Evolutionary conservation across 2,329 filamentous ascomycete genomes (phyloP), one percentile per base, ranked within the genome.

Genomic region (Hypoxylon rubiginosum): DNA sequence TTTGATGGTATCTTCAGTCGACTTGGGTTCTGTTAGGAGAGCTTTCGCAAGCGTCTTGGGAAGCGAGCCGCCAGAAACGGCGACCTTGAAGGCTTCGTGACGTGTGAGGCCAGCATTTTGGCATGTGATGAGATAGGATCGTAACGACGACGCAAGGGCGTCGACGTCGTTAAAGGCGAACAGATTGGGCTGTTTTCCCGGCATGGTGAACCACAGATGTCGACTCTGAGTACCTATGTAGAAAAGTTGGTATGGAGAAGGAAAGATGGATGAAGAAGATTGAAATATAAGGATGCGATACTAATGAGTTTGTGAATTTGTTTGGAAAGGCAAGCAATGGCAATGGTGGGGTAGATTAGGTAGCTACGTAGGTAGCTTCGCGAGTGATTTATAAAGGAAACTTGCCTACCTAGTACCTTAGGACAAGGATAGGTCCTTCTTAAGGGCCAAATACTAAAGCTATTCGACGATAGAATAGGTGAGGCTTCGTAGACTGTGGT

Each of bases 1-100:
- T 74, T 91, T 85, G 72, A 94, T 81, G 3, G 83, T 85, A 76
- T 94, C 92, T 61, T 90, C 78, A 45, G 81, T 76, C 9, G 80
- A 83, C 21, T 79, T 76, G 30, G 81, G 81, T 71, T 76, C 82
- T 73, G 88, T 77, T 26, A 98, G 88, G 10, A 98, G 88, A 9
- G 94, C 94, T 79, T 93, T 89, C 49, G 94, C 93, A 45, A 99
- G 90, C 13, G 91, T 92, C 76, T 93, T 91, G 62, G 96, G 96
- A 49, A 99, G 88, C 15, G 94, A 97, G 73, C 96, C 96, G 72
- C 96, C 96, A 0, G 95, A 98, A 57, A 98, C 92, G 71, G 90
- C 96, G 66, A 99, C 85, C 80, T 97, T 95, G 87, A 99, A 98
- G 77, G 86, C 86, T 69, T 87, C 86, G 80, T 98, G 96, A 68